phyloP scores from a whole-genome alignment of 176 grass and related monocot species.

The Saccharum spontaneum region DNA sequence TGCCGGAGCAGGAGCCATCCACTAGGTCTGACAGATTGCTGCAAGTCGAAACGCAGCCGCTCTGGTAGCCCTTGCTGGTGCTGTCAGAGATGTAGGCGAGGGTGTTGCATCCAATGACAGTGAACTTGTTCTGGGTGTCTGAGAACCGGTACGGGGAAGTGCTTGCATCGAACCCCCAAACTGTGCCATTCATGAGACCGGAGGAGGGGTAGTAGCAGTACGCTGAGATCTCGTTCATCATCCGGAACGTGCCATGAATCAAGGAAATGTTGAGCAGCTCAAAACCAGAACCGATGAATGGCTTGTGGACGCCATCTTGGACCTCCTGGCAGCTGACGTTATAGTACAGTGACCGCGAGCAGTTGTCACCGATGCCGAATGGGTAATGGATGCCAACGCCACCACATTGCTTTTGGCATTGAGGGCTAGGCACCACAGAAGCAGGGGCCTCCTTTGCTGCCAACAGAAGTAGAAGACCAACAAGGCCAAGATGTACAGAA shows the following conservation, averaged over 20 bases:
- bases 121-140: too few relatives aligned
- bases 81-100: too few relatives aligned
- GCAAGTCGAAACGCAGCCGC: constrained; percentile 41
- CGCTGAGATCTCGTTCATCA: too few relatives aligned
- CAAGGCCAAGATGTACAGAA: background rate
- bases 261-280: constrained; percentile 33
- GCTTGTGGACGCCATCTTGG: background rate
- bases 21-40: background rate
- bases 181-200: too few relatives aligned
- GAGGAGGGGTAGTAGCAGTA: too few relatives aligned
- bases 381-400: constrained; percentile 37
- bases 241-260: background rate
- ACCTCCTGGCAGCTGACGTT: background rate
- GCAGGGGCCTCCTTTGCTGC: background rate
- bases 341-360: background rate
- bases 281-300: background rate
- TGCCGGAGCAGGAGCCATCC: constrained; percentile 22
- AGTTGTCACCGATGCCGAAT: constrained; percentile 44
- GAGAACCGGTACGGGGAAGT: too few relatives aligned
- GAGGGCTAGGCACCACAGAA: background rate
- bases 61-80: background rate
- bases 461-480: constrained; percentile 22
- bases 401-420: constrained; percentile 38
- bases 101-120: too few relatives aligned
- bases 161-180: too few relatives aligned